These are phyloP conservation scores for Hyphopichia pseudoburtonii DNA, from an alignment of 1,139 yeast genomes.

Conservation along the genomic window DNA sequence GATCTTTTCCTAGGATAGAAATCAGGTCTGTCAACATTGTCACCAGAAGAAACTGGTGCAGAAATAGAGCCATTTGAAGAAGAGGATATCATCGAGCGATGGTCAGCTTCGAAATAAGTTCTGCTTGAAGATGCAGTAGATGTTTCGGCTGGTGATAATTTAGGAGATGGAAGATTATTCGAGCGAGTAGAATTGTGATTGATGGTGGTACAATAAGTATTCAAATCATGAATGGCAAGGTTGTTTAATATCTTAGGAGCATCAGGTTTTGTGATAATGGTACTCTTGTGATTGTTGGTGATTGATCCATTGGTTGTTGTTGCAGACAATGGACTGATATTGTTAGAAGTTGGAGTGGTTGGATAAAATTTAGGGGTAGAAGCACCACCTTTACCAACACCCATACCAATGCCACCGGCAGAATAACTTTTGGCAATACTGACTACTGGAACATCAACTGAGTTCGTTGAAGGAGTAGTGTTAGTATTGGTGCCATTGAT, in stretches of 20 bases:
- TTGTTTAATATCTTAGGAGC: background rate
- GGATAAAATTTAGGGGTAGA: conserved; percentile 16
- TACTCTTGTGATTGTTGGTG: conserved; percentile 3
- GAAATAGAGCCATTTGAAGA: background rate
- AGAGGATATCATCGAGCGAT: no score
- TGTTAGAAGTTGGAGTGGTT: conserved; percentile 28
- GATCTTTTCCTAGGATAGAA: conserved; percentile 13
- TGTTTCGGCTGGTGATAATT: conserved; percentile 8
- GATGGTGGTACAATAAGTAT: background rate
- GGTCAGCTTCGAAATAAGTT: background rate
- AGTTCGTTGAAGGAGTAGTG: background rate
- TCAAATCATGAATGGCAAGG: background rate
- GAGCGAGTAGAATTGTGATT: conserved; percentile 7
- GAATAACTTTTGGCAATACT: background rate
- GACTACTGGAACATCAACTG: background rate
- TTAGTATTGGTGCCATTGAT: background rate
- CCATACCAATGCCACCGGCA: no score
- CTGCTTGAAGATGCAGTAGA: background rate
- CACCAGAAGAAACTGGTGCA: no score
- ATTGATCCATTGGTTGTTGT: conserved; percentile 3
- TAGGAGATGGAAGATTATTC: conserved; percentile 9
- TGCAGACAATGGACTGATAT: conserved; percentile 23
- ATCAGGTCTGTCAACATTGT: no score
- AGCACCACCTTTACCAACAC: background rate
- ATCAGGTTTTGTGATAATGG: background rate